These are phyloP conservation scores for Ophiostoma triangulosporum DNA, from an alignment of 2,329 filamentous ascomycete genomes.

Conservation along the genomic window DNA sequence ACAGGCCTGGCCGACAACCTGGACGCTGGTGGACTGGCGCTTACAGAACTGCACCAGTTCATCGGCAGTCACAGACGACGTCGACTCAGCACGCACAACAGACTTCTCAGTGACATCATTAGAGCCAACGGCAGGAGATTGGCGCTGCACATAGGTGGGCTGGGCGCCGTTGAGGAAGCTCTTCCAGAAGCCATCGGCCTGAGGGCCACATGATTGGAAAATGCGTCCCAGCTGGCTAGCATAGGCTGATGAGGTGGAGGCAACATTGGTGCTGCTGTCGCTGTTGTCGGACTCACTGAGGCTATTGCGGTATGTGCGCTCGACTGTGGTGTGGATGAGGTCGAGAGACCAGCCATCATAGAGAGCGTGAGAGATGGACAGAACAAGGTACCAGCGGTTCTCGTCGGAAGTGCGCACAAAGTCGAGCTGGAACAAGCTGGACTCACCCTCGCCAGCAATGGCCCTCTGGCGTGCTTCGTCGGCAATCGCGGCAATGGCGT, in stretches of 20 bases:
- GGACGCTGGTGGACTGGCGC: slow-evolving; percentile 53
- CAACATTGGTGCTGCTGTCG: fast-evolving
- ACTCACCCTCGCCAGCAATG: slow-evolving; percentile 20
- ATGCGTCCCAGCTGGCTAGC: slow-evolving; percentile 33
- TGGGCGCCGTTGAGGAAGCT: slow-evolving; percentile 44
- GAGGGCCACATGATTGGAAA: slow-evolving; percentile 26
- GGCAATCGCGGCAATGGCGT: slow-evolving; percentile 25
- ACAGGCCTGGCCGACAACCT: slow-evolving; percentile 61
- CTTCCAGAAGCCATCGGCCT: slow-evolving; percentile 54
- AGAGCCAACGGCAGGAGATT: background rate
- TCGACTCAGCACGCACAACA: slow-evolving; percentile 26
- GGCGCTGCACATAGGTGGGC: slow-evolving; percentile 19
- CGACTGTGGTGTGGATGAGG: slow-evolving; percentile 59
- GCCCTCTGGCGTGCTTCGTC: slow-evolving; percentile 26
- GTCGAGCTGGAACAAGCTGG: slow-evolving; percentile 35
- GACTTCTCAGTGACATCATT: slow-evolving; percentile 15
- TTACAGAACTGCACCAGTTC: slow-evolving; percentile 49
- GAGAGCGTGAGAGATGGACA: slow-evolving; percentile 74
- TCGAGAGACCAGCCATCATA: slow-evolving; percentile 81
- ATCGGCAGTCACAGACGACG: slow-evolving; percentile 27
- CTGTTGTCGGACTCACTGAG: background rate
- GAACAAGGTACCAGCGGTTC: slow-evolving; percentile 30
- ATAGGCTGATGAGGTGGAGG: slow-evolving; percentile 2
- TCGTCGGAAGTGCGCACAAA: slow-evolving; percentile 22
- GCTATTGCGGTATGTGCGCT: slow-evolving; percentile 44